phyloP scores from a whole-genome alignment of 2,329 filamentous ascomycete species.

The Periconia sp. region DNA sequence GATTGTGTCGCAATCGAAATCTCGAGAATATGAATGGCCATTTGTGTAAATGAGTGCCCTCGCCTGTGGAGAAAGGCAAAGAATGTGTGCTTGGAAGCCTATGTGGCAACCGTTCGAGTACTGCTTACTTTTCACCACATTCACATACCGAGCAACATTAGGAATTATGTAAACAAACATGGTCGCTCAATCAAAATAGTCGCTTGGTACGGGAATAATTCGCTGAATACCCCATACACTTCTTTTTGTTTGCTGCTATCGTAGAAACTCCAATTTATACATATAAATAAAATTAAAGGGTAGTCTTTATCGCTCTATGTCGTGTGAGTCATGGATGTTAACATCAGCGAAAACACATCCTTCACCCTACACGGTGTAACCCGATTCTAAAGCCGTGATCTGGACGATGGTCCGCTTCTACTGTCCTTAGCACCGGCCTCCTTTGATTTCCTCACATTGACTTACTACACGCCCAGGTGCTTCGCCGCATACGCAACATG shows the following conservation, averaged over 20 bases:
- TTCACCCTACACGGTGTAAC: not conserved
- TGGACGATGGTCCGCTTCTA: constrained; percentile 33
- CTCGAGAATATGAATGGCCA: not conserved
- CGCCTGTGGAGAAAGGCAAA: not conserved
- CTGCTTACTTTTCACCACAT: not conserved
- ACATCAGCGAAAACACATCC: not conserved
- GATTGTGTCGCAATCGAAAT: not conserved
- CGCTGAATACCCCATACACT: too few species aligned
- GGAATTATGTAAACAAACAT: too few species aligned
- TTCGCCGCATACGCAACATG: constrained; percentile 92
- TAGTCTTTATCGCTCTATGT: not conserved
- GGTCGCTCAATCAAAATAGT: too few species aligned
- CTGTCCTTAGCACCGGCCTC: constrained; percentile 25
- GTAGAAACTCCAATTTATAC: not conserved
- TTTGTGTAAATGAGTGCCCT: not conserved
- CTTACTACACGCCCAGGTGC: constrained; percentile 65
- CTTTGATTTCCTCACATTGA: constrained; percentile 2
- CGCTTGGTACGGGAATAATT: too few species aligned
- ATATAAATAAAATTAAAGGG: too few species aligned
- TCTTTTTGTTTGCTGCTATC: not conserved
- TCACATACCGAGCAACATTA: too few species aligned
- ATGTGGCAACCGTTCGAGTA: not conserved
- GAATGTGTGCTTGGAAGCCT: not conserved
- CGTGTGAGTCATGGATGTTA: not conserved
- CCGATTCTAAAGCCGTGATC: constrained; percentile 27